Conservation (phyloP, 1,139 yeast species). For the Geotrichum restrictum region DNA sequence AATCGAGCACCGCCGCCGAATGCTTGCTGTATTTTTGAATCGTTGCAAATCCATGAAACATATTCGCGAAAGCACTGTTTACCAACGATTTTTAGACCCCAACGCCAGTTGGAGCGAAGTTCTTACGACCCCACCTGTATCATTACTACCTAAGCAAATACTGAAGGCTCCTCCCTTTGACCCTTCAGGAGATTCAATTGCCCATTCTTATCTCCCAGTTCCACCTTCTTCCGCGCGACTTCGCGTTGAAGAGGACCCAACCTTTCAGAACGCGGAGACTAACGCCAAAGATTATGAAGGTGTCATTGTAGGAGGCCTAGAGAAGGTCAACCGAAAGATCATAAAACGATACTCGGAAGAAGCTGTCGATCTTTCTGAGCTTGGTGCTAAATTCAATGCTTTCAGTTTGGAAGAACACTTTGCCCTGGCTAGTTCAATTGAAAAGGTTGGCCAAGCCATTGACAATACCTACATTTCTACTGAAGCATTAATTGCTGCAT, state of each 20-base stretch:
- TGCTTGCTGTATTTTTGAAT: conserved; percentile 72
- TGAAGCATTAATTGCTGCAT: conserved; percentile 61
- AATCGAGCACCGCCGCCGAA: conserved; percentile 66
- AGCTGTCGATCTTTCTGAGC: conserved; percentile 64
- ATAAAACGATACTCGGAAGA: conserved; percentile 63
- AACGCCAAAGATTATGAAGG: conserved; percentile 55
- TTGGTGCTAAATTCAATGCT: conserved; percentile 69
- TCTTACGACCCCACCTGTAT: conserved; percentile 54
- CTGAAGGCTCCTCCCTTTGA: conserved; percentile 54
- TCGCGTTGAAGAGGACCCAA: conserved; percentile 35
- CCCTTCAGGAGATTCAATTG: conserved; percentile 50
- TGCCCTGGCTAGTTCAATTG: conserved; percentile 51
- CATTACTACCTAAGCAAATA: conserved; percentile 51
- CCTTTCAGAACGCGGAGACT: conserved; percentile 44
- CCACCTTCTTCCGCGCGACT: conserved; percentile 48
- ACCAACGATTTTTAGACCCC: conserved; percentile 78
- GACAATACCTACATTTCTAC: conserved; percentile 68
- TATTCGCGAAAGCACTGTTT: conserved; percentile 58
- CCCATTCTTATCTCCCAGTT: conserved; percentile 62
- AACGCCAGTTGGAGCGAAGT: conserved; percentile 70
- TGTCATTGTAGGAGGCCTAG: conserved; percentile 55
- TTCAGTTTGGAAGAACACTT: conserved; percentile 62
- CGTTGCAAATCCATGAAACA: conserved; percentile 60
- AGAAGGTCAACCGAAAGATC: conserved; percentile 61
- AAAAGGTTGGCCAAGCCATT: conserved; percentile 74